Conservation (phyloP, 2,329 filamentous ascomycete genomes). For the Aspergillus udagawae region DNA sequence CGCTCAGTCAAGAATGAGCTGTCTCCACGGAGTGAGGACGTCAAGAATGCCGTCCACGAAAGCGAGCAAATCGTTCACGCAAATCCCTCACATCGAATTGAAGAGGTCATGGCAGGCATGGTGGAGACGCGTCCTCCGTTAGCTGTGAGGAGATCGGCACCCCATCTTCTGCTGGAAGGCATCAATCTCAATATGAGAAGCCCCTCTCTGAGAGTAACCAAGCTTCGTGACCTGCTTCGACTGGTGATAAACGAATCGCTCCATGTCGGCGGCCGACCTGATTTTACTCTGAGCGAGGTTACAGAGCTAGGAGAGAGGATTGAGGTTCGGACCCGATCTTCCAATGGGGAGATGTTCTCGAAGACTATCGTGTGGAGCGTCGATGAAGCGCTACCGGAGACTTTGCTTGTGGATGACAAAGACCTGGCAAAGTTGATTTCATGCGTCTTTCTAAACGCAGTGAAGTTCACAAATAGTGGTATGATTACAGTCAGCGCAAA, state of each 20-base stretch:
- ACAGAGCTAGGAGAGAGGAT: slow-evolving; percentile 45
- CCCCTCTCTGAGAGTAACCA: slow-evolving; percentile 40
- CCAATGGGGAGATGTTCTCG: slow-evolving; percentile 41
- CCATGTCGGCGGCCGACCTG: slow-evolving; percentile 45
- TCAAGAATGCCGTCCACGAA: slow-evolving; percentile 41
- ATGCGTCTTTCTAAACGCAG: slow-evolving; percentile 61
- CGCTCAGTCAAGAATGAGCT: slow-evolving; percentile 31
- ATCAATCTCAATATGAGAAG: slow-evolving; percentile 32
- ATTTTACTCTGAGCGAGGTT: slow-evolving; percentile 43
- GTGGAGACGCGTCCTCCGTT: slow-evolving; percentile 33
- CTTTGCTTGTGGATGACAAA: slow-evolving; percentile 54
- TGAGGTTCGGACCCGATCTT: slow-evolving; percentile 41
- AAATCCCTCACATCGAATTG: slow-evolving; percentile 32
- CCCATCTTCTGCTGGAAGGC: slow-evolving; percentile 33
- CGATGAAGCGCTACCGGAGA: slow-evolving; percentile 44
- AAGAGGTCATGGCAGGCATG: slow-evolving; percentile 38
- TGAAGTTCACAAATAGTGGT: slow-evolving; percentile 67
- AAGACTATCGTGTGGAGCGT: slow-evolving; percentile 48
- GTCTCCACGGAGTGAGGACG: slow-evolving; percentile 37
- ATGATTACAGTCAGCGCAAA: slow-evolving; percentile 54
- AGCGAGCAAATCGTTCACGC: slow-evolving; percentile 39
- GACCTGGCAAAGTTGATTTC: slow-evolving; percentile 62
- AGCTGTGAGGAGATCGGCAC: slow-evolving; percentile 32
- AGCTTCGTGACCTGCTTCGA: slow-evolving; percentile 43
- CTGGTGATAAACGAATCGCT: slow-evolving; percentile 47